A percentile compares a stretch with the other conserved stretches of the same genome.
phyloP scores from a whole-genome alignment of 768 basidiomycete species.

The Clitopilus passeckerianus region DNA sequence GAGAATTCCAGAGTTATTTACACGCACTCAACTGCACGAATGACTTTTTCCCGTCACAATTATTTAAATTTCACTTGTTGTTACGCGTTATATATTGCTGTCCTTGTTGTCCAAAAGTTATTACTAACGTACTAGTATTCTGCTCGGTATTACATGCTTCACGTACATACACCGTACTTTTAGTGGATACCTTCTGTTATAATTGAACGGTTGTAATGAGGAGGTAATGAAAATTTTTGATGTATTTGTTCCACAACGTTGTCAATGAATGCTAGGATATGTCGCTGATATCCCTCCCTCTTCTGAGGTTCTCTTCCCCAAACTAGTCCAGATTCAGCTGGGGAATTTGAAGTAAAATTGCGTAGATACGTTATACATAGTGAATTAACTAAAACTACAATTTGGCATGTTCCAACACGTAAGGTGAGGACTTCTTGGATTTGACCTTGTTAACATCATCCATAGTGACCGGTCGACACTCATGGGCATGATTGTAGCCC shows the following conservation, averaged over 20 bases:
- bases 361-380: not conserved
- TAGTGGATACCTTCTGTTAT: not conserved
- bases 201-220: not conserved
- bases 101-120: not conserved
- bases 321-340: too few relatives aligned
- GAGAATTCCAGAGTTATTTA: not conserved
- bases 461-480: conserved; percentile 56
- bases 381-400: conserved; percentile 22
- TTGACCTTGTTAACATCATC: conserved; percentile 74
- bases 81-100: not conserved
- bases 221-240: not conserved
- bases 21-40: not conserved
- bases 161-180: not conserved
- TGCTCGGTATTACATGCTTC: not conserved
- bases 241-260: not conserved
- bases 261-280: too few relatives aligned
- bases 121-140: not conserved
- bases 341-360: not conserved
- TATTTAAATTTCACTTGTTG: not conserved
- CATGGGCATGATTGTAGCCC: conserved; percentile 77
- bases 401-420: conserved; percentile 42
- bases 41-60: not conserved
- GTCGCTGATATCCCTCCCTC: too few relatives aligned
- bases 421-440: conserved; percentile 54
- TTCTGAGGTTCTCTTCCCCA: too few relatives aligned